A percentile compares a stretch with the other conserved stretches of the same genome.
These are phyloP conservation scores for Tilletia setariae DNA, from an alignment of 1,284 basidiomycete species.

Conservation along the genomic window DNA sequence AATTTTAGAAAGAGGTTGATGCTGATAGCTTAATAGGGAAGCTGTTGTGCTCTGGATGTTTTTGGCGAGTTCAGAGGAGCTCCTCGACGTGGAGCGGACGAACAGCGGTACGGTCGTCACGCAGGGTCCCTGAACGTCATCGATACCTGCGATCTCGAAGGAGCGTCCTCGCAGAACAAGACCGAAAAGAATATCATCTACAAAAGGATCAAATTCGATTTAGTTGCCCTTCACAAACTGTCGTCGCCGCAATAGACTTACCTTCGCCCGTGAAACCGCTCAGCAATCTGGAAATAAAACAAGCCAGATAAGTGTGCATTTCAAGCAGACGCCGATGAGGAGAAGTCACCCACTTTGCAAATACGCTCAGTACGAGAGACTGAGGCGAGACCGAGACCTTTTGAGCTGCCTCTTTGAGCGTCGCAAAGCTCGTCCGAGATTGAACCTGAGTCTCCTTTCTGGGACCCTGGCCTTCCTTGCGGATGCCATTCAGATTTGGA, in stretches of 20 bases:
- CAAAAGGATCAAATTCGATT: neutral
- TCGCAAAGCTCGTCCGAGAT: neutral
- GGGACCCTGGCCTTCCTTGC: conserved; percentile 17
- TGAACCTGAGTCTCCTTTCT: conserved; percentile 10
- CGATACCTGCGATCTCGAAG: conserved; percentile 27
- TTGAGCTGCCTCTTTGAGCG: conserved; percentile 27
- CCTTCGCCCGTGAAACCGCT: neutral
- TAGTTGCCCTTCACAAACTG: neutral
- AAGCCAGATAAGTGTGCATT: neutral
- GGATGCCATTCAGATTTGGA: conserved; percentile 37
- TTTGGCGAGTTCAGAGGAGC: neutral
- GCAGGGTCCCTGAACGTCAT: conserved; percentile 43
- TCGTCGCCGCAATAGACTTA: neutral
- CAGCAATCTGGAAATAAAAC: conserved; percentile 24
- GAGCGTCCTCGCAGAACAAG: conserved; percentile 44
- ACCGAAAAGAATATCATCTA: conserved; percentile 31
- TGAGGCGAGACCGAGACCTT: conserved; percentile 33
- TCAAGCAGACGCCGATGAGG: neutral
- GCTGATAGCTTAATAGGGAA: neutral
- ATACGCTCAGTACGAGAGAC: conserved; percentile 34
- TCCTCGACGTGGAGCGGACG: neutral
- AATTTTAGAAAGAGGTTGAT: neutral
- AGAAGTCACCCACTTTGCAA: conserved; percentile 16
- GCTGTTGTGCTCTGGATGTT: neutral
- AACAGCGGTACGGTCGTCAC: conserved; percentile 47